A percentile compares a stretch with the other conserved stretches of the same genome.
Evolutionary conservation across 345 rosid genomes (phyloP).

Genomic region (Brassica juncea): DNA sequence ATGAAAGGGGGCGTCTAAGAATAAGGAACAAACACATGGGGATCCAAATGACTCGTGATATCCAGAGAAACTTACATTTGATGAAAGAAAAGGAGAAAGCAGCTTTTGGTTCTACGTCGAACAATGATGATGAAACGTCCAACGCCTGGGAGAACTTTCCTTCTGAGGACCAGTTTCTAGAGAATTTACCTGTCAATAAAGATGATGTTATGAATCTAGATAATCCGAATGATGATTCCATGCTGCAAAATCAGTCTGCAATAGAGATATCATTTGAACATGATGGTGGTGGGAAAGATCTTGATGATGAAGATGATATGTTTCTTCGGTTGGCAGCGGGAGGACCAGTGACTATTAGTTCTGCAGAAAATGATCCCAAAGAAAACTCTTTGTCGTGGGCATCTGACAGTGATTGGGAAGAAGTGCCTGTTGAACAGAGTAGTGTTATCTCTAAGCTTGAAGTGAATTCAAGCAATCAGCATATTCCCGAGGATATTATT

Average conservation of each 20-base stretch:
- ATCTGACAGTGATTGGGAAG: slow-evolving; percentile 81
- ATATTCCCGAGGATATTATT: slow-evolving; percentile 38
- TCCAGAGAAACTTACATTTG: slow-evolving; percentile 89
- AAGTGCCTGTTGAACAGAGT: slow-evolving; percentile 44
- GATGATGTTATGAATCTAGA: slow-evolving; percentile 42
- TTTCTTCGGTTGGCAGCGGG: slow-evolving; percentile 76
- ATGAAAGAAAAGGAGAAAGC: slow-evolving; percentile 73
- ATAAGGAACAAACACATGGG: slow-evolving; percentile 90
- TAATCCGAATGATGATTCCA: slow-evolving; percentile 37
- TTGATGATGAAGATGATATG: slow-evolving; percentile 62
- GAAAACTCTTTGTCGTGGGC: slow-evolving; percentile 45
- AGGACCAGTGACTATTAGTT: slow-evolving; percentile 44
- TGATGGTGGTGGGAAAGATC: slow-evolving; percentile 47
- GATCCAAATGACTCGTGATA: slow-evolving; percentile 90
- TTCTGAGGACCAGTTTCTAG: slow-evolving; percentile 40
- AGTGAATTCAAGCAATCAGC: slow-evolving; percentile 38
- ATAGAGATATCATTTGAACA: slow-evolving; percentile 80
- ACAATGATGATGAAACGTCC: slow-evolving; percentile 35
- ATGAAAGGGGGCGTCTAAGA: slow-evolving; percentile 75
- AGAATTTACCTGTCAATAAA: slow-evolving; percentile 37
- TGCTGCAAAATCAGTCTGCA: slow-evolving; percentile 40
- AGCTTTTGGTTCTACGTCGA: slow-evolving; percentile 32
- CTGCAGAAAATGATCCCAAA: slow-evolving; percentile 45
- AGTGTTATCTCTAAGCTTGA: slow-evolving; percentile 32
- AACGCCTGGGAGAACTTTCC: slow-evolving; percentile 40